Base-by-base conservation (phyloP, 352 stramenopile species). In the Elongisporangium prolatum region DNA sequence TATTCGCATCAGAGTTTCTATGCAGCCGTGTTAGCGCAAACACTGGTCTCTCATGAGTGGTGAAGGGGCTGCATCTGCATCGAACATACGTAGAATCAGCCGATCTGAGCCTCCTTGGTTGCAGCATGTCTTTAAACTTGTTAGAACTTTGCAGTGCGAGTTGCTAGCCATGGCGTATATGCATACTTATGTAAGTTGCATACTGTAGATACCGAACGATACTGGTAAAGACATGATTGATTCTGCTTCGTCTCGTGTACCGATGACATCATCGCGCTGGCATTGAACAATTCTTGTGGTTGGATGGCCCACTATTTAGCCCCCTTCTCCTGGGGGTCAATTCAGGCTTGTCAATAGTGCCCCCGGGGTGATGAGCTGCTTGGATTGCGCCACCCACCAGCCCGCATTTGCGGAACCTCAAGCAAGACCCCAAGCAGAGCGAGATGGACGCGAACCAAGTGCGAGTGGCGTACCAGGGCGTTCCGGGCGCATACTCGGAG, bases 401-500 rank as follows among this genome's bases (percentile, higher is more conserved):
- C 28, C n/a, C n/a, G n/a, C 28, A 40, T 40, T 28, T 40, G 18
- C 8, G 28, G 21, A 48, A 47, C 21, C 20, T 7, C 50, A 25
- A 22, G 16, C 34, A 40, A 40, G 28, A 8, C 28, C 28, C 28
- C 28, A 40, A 40, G 28, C 28, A 40, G 28, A 40, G 28, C 4
- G 8, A 40, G 28, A 68, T 62, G 25, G 62, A 59, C 49, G 76
- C 28, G 28, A 40, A 40, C 28, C 28, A 80, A 58, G 81, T 98
- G 55, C 92, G 93, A 77, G 81, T 98, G 24, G 86, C 92, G 60
- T 98, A 98, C 74, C 96, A 99, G 77, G 97, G 97, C 52, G 94
- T 98, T 71, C 88, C 96, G 22, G 97, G 97, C 22, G 96, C 96
- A 1, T 99, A 99, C 80, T 98, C 93, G 18, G 95, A 99, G 84